These are phyloP conservation scores for Dunaliella primolecta DNA, from an alignment of 139 green algal species.

Conservation along the genomic window DNA sequence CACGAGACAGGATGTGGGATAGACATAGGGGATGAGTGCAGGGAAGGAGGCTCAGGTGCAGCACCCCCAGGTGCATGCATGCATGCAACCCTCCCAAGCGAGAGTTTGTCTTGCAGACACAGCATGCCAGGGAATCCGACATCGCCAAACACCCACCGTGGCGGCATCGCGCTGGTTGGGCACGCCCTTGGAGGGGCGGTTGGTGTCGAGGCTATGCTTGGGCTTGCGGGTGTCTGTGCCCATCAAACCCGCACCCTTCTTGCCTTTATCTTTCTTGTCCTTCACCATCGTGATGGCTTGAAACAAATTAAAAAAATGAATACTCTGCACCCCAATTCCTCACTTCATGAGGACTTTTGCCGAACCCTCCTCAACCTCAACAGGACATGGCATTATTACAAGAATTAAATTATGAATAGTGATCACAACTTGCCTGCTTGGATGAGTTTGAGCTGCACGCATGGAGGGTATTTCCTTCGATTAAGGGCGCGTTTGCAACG, in stretches of 20 bases:
- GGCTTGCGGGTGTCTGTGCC: constrained; percentile 44
- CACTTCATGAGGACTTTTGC: no score
- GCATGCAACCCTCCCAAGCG: no score
- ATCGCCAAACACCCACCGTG: constrained; percentile 56
- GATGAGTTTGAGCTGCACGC: no score
- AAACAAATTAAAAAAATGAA: no score
- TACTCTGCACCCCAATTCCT: no score
- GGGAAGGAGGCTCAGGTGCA: not conserved
- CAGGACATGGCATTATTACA: no score
- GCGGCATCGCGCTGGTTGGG: constrained; percentile 61
- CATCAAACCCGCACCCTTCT: not conserved
- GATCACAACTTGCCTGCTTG: no score
- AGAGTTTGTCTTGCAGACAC: no score
- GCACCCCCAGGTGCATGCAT: not conserved
- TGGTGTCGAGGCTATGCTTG: constrained; percentile 74
- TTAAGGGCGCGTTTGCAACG: no score
- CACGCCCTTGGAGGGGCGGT: constrained; percentile 57
- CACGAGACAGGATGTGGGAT: not conserved
- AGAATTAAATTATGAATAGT: no score
- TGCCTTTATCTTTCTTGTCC: not conserved
- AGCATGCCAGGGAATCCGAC: not conserved
- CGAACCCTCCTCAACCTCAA: no score
- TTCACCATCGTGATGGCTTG: not conserved
- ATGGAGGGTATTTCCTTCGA: no score
- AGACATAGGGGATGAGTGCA: not conserved